A percentile compares a stretch with the other conserved stretches of the same genome.
phyloP scores from a whole-genome alignment of 129 eudicot genomes.

The Flaveria linearis region DNA sequence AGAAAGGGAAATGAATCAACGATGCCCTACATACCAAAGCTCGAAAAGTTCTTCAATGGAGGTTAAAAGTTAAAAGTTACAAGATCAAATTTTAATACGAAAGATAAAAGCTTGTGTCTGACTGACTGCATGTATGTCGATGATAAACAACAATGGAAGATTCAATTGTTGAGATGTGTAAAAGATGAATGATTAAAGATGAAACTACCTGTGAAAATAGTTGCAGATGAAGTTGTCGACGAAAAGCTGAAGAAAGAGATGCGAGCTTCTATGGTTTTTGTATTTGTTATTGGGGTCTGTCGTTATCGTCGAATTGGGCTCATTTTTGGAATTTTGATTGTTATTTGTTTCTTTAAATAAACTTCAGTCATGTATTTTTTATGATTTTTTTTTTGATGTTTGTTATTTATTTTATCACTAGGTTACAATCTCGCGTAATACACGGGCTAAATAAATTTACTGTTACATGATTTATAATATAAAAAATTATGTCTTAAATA shows the following conservation, averaged over 20 bases:
- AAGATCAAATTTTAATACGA: background rate
- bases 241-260: background rate
- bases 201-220: slow-evolving; percentile 22
- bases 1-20: slow-evolving; percentile 23
- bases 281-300: slow-evolving; percentile 22
- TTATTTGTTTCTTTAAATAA: background rate
- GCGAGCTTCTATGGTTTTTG: slow-evolving; percentile 27
- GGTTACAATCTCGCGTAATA: no score
- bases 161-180: slow-evolving; percentile 8
- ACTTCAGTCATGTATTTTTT: background rate
- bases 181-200: slow-evolving; percentile 23
- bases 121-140: slow-evolving; percentile 29
- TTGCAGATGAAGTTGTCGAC: slow-evolving; percentile 31
- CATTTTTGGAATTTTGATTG: background rate
- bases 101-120: slow-evolving; percentile 9
- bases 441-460: no score
- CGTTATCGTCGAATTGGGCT: slow-evolving; percentile 1
- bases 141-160: background rate
- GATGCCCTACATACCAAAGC: slow-evolving; percentile 31
- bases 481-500: no score
- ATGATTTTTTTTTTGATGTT: no score
- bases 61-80: background rate
- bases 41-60: slow-evolving; percentile 13
- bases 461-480: no score
- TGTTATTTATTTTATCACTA: no score